Percentiles rank a stretch among this genome's conserved stretches.
Conservation (phyloP, 345 rosid genomes). For the Rhodamnia argentea region DNA sequence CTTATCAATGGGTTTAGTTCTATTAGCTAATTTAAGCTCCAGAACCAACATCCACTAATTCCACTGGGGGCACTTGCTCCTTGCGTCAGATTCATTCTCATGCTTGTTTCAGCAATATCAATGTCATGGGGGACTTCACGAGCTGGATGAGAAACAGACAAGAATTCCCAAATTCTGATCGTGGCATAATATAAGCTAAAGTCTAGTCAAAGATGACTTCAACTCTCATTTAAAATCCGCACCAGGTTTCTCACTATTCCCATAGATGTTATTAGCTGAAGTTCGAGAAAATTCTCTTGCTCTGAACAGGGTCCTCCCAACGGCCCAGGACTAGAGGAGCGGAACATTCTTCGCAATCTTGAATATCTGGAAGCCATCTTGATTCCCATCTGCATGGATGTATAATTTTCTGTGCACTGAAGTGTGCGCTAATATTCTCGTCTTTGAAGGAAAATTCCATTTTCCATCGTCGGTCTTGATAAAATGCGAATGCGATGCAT, state of each 20-base stretch:
- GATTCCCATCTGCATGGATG: conserved; percentile 99
- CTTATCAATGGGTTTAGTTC: too few relatives aligned
- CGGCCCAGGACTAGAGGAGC: conserved; percentile 72
- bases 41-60: conserved; percentile 69
- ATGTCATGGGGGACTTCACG: conserved; percentile 50
- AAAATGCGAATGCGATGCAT: too few relatives aligned
- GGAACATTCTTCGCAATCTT: conserved; percentile 97
- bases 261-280: conserved; percentile 61
- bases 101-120: conserved; percentile 76
- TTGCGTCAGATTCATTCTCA: conserved; percentile 65
- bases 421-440: conserved; percentile 38
- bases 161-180: conserved; percentile 77
- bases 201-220: conserved; percentile 72
- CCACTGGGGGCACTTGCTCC: conserved; percentile 99
- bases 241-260: conserved; percentile 50
- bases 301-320: conserved; percentile 59
- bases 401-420: conserved; percentile 80
- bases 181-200: conserved; percentile 97
- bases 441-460: conserved; percentile 39
- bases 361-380: conserved; percentile 88
- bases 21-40: too few relatives aligned
- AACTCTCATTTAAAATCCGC: conserved; percentile 69
- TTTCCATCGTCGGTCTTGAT: conserved; percentile 11
- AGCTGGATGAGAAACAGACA: conserved; percentile 69
- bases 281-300: conserved; percentile 62